Percentiles rank a stretch among this genome's conserved stretches.
These are phyloP conservation scores for Arthrobotrys sinensis DNA, from an alignment of 2,329 filamentous ascomycete species.

Conservation along the genomic window DNA sequence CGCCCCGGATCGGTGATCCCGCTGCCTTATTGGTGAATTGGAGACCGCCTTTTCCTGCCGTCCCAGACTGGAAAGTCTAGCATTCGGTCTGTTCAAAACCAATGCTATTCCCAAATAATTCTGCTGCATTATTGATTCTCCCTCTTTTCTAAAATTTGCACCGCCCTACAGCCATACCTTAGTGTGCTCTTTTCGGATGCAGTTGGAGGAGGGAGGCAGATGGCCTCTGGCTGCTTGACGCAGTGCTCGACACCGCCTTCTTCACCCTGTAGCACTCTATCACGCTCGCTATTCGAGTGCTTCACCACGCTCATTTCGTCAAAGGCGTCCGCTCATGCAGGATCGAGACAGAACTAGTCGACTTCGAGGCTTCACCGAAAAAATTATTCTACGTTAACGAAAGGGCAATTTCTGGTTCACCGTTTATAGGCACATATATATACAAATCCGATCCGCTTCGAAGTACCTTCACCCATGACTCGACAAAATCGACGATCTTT, in stretches of 20 bases:
- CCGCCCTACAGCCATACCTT: constrained; percentile 44
- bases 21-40: constrained; percentile 21
- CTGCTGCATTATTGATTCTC: constrained; percentile 37
- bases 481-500: constrained; percentile 28
- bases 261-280: constrained; percentile 59
- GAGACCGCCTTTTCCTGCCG: constrained; percentile 24
- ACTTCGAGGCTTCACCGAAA: constrained; percentile 30
- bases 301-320: constrained; percentile 58
- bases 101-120: constrained; percentile 46
- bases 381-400: constrained; percentile 26
- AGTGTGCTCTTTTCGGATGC: constrained; percentile 40
- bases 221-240: constrained; percentile 59
- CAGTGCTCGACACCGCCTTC: constrained; percentile 56
- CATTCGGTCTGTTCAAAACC: constrained; percentile 50
- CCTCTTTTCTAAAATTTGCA: constrained; percentile 56
- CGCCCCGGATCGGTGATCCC: constrained; percentile 27
- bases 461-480: constrained; percentile 41
- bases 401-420: constrained; percentile 23
- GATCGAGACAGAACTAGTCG: constrained; percentile 40
- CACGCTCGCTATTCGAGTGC: constrained; percentile 49
- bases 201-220: constrained; percentile 53
- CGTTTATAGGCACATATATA: constrained; percentile 42
- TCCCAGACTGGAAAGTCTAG: constrained; percentile 47
- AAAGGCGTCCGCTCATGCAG: constrained; percentile 39
- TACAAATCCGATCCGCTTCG: constrained; percentile 24